phyloP scores from a whole-genome alignment of 305 asterid genomes.

The Fraxinus albicans region DNA sequence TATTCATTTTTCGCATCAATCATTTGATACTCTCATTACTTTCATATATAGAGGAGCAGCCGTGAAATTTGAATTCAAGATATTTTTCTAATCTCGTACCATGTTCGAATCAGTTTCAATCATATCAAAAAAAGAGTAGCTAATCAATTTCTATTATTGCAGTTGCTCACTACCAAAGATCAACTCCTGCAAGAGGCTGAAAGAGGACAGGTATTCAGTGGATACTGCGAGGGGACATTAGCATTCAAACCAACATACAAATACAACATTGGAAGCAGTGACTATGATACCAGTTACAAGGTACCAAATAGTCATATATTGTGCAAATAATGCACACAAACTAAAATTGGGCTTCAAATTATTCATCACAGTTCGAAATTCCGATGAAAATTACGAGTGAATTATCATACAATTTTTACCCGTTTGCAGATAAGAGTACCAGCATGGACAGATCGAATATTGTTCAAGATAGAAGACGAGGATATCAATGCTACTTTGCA shows the following conservation, averaged over 20 bases:
- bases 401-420: not conserved
- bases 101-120: not conserved
- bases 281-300: conserved; percentile 71
- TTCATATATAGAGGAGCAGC: not conserved
- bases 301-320: conserved; percentile 18
- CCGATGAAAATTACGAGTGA: not conserved
- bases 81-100: not conserved
- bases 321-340: not conserved
- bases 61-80: not conserved
- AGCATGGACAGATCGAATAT: conserved; percentile 75
- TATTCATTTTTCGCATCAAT: not conserved
- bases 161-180: conserved; percentile 54
- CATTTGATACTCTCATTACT: not conserved
- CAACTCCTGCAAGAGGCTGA: conserved; percentile 75
- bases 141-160: not conserved
- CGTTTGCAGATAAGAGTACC: conserved; percentile 59
- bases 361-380: not conserved
- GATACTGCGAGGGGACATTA: conserved; percentile 61
- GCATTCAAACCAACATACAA: conserved; percentile 71
- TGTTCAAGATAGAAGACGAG: conserved; percentile 53
- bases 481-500: conserved; percentile 47
- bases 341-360: not conserved
- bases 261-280: conserved; percentile 57
- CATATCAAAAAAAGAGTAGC: not conserved
- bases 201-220: conserved; percentile 65